phyloP scores from a whole-genome alignment of 1,284 basidiomycete genomes.

The Trichosporon inkin region DNA sequence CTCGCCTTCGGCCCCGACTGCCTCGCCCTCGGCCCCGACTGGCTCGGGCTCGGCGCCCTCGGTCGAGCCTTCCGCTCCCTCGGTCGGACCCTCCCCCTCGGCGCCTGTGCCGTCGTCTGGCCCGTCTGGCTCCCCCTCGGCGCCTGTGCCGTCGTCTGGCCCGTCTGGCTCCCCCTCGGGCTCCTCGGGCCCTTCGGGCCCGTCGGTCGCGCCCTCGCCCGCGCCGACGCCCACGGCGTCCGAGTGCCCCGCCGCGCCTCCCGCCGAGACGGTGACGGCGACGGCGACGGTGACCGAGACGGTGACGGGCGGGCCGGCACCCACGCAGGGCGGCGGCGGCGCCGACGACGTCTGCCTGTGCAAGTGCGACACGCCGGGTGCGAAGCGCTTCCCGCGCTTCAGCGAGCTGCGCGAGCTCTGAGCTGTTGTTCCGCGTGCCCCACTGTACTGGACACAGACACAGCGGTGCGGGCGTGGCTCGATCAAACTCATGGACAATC shows the following conservation, averaged over 20 bases:
- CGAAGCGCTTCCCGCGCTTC: conserved; percentile 14
- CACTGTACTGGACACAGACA: no score
- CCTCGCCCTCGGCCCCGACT: background rate
- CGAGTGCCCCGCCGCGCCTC: background rate
- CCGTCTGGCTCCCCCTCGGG: no score
- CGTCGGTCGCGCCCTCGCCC: no score
- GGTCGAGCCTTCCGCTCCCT: conserved; percentile 28
- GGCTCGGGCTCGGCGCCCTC: no score
- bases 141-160: no score
- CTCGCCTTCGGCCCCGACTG: no score
- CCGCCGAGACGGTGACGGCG: background rate
- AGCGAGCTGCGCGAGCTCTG: conserved; percentile 11
- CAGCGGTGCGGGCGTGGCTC: no score
- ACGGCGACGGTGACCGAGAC: conserved; percentile 4
- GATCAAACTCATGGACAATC: no score
- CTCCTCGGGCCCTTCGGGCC: conserved; percentile 24
- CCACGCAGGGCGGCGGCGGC: background rate
- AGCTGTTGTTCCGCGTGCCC: no score
- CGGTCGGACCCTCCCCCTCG: conserved; percentile 3
- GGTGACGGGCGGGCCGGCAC: background rate
- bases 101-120: no score
- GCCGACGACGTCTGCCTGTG: conserved; percentile 9
- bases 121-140: background rate
- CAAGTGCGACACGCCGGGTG: conserved; percentile 11
- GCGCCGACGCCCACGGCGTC: background rate